Evolutionary conservation across 805 yeast genomes (phyloP).

Genomic region (Teunomyces gatunensis): DNA sequence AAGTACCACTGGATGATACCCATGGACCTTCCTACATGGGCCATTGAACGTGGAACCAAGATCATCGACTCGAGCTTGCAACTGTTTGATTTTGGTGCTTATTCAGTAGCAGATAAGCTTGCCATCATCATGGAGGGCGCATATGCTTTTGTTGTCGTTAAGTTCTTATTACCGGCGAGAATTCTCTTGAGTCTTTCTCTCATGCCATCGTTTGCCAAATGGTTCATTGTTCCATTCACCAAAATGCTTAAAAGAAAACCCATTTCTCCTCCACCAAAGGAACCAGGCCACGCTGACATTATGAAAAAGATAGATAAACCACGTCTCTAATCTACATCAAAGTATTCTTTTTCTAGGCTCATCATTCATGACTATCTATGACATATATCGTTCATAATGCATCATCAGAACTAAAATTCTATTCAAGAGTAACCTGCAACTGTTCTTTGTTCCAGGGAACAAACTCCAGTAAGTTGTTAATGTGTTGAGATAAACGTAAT

Average conservation of each 20-base stretch:
- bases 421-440: slow-evolving; percentile 33
- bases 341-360: not conserved
- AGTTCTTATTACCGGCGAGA: slow-evolving; percentile 55
- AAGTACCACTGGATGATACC: slow-evolving; percentile 51
- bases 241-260: slow-evolving; percentile 18
- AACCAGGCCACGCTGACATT: not conserved
- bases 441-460: slow-evolving; percentile 37
- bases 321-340: slow-evolving; percentile 15
- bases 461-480: slow-evolving; percentile 30
- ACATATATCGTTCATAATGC: slow-evolving; percentile 1
- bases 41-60: slow-evolving; percentile 56
- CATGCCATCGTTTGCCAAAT: slow-evolving; percentile 59
- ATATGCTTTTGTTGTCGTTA: slow-evolving; percentile 68
- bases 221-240: slow-evolving; percentile 47
- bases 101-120: slow-evolving; percentile 50
- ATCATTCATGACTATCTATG: slow-evolving; percentile 7
- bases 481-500: slow-evolving; percentile 21
- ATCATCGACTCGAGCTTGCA: slow-evolving; percentile 54
- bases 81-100: slow-evolving; percentile 27
- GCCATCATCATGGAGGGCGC: slow-evolving; percentile 68
- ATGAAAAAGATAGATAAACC: slow-evolving; percentile 33
- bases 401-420: slow-evolving; percentile 5
- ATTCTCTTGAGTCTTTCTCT: slow-evolving; percentile 47
- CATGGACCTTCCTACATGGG: slow-evolving; percentile 55
- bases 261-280: slow-evolving; percentile 3